Base-by-base conservation (phyloP, 2,329 filamentous ascomycete genomes). In the Nemania sp. region DNA sequence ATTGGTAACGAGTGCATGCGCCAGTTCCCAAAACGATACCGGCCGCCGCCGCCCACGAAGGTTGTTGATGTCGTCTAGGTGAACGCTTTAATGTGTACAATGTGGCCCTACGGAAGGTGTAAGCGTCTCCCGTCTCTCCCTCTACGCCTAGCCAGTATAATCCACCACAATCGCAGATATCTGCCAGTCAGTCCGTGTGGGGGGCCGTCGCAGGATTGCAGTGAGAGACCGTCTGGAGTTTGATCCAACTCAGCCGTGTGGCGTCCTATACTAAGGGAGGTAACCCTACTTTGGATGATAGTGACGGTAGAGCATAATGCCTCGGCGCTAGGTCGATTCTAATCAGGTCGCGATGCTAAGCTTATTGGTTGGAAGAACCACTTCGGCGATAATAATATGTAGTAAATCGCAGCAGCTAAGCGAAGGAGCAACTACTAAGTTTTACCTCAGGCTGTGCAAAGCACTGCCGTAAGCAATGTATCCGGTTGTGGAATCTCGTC, bases 301-400 rank as follows among this genome's bases (percentile, higher is more conserved):
- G 49, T 55, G 47, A 38, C 41, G 38, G 66, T 58, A 51, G 60
- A 51, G 58, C 63, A 67, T 70, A 69, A 60, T 66, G 66, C 43
- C 52, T n/a, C 26, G 29, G 35, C 6, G 15, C 13, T 24, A 59
- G 47, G 47, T 53, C 15, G 41, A 32, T 26, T 27, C 38, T 26
- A 57, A 63, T 35, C 22, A 29, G n/a, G 47, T 51, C 26, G 52
- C 43, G 43, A 49, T 27, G 35, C 54, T 52, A 55, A 59, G 49
- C 54, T 43, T 38, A 43, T 53, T 29, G 51, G 26, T 26, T 24
- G n/a, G 51, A 45, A 27, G n/a, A 35, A 26, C 29, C 35, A 29
- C 38, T 32, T 32, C 24, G 11, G 35, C 15, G 35, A 49, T 49
- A 18, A 45, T 32, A n/a, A 51, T 52, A 24, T 29, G 49, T 54